Base-by-base conservation (phyloP, 345 rosid species). In the Garcia nutans region DNA sequence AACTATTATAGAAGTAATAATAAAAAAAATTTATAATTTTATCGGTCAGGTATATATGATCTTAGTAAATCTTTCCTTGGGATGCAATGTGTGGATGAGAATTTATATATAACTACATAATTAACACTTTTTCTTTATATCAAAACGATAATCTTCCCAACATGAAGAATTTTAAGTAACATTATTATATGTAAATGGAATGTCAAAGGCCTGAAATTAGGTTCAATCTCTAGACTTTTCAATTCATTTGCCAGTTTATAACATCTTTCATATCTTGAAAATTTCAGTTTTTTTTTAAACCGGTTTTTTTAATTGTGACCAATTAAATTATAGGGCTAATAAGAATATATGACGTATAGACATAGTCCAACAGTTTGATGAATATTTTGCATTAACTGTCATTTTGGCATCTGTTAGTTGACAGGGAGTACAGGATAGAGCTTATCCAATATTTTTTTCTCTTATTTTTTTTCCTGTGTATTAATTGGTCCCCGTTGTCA, bases 391-490 rank as follows among this genome's bases (percentile, higher is more conserved):
- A 22, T 50, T 55, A 55, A 42, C 57, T 54, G 49, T 68, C 59
- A n/a, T 28, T 17, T 49, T 31, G 41, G 68, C 66, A 68, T 77
- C 71, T 65, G 68, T 60, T 71, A 60, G 86, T 75, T 84, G 83
- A 82, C 74, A 85, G 76, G 86, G 84, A 79, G 77, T 61, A 65
- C 45, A 65, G 41, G 86, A 77, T 84, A 44, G 87, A 73, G 85
- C 74, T 81, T 86, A 88, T 88, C 89, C 87, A 69, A 73, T 54
- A 49, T 70, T 50, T 45, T 69, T n/a, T n/a, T n/a, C n/a, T n/a
- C n/a, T 45, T 62, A 26, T 52, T 82, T 77, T 84, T 76, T 49
- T 17, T 55, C 44, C 16, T n/a, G 22, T 0, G 8, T 50, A 37
- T 41, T 50, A n/a, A 47, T 68, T 69, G 86, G 85, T 76, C 77